Evolutionary conservation across 2,329 filamentous ascomycete species (phyloP).

Genomic region (Arthrinium puccinioides): DNA sequence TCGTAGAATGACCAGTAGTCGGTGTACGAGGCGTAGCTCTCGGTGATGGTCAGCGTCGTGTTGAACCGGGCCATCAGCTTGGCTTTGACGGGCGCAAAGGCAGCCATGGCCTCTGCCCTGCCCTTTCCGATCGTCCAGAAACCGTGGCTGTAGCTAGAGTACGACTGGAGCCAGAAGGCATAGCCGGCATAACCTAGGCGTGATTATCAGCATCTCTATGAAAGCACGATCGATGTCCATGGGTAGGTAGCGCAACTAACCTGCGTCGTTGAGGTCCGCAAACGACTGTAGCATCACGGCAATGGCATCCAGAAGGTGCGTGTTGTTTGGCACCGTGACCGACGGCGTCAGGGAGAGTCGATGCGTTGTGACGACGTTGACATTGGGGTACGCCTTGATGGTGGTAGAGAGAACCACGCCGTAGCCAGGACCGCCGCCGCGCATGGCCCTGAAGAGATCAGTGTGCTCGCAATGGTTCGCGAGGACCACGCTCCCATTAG

Average conservation of each 20-base stretch:
- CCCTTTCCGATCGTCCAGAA: constrained; percentile 20
- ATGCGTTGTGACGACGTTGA: constrained; percentile 15
- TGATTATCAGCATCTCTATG: constrained; percentile 7
- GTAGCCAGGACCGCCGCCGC: constrained; percentile 23
- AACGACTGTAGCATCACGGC: constrained; percentile 21
- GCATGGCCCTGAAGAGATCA: constrained; percentile 15
- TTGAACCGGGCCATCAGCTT: constrained; percentile 10
- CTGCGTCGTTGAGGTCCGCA: constrained; percentile 21
- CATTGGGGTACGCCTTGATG: constrained; percentile 13
- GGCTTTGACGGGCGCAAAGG: constrained; percentile 11
- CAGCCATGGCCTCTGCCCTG: constrained; percentile 12
- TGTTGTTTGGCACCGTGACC: constrained; percentile 14
- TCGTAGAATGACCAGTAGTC: constrained; percentile 23
- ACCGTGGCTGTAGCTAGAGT: constrained; percentile 20
- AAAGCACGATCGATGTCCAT: no score
- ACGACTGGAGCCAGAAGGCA: constrained; percentile 18
- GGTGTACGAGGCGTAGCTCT: constrained; percentile 14
- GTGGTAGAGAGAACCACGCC: constrained; percentile 17
- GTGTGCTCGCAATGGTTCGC: constrained; percentile 6
- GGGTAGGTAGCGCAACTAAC: constrained; percentile 14
- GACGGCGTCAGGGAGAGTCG: constrained; percentile 14
- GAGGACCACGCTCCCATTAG: constrained; percentile 5
- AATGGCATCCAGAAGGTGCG: constrained; percentile 17
- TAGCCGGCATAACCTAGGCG: constrained; percentile 9
- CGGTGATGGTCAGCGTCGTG: constrained; percentile 13